Base-by-base conservation (phyloP, 148 eudicot species). In the Polygonum aviculare region DNA sequence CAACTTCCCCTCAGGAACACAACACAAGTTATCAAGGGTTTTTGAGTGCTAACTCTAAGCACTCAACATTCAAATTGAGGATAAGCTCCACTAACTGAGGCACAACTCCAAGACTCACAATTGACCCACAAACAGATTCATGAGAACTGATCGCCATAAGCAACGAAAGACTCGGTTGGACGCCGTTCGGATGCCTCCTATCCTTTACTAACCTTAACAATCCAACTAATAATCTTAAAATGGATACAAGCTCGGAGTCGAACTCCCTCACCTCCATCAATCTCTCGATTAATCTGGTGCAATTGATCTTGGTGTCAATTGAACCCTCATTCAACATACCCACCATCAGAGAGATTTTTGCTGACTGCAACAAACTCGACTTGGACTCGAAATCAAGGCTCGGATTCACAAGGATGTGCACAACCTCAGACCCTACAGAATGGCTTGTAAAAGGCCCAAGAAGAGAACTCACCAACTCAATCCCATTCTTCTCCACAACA, bases 321-420 rank as follows among this genome's bases (percentile, higher is more conserved):
- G 96, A 91, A 1, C 98, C 98, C 69, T 93, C 98, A 31, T 93
- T 93, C 86, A 93, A 82, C 83, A 89, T 86, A 81, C 91, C 98
- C 49, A 93, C 90, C 85, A 93, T 82, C 62, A 91, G 79, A 0
- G 96, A 93, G 14, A 93, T 82, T 79, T 87, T 93, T 0, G 86
- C 84, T 0, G 98, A 93, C 33, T 93, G 90, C 80, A 84, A 78
- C 85, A 93, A 77, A 70, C 79, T 89, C 38, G 82, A 75, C 77
- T 77, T 89, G 0, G 89, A 79, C 26, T 85, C 89, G 1, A 82
- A 86, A 82, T 83, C 86, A 0, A 91, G 82, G 15, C 63, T 78
- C 87, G 88, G 85, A 48, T 86, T 83, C 49, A 93, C 93, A 39
- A 93, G 86, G 76, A 93, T 89, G 5, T 86, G 90, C 39, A 91